phyloP scores from a whole-genome alignment of 306 rosid species.

The Trifolium pratense region DNA sequence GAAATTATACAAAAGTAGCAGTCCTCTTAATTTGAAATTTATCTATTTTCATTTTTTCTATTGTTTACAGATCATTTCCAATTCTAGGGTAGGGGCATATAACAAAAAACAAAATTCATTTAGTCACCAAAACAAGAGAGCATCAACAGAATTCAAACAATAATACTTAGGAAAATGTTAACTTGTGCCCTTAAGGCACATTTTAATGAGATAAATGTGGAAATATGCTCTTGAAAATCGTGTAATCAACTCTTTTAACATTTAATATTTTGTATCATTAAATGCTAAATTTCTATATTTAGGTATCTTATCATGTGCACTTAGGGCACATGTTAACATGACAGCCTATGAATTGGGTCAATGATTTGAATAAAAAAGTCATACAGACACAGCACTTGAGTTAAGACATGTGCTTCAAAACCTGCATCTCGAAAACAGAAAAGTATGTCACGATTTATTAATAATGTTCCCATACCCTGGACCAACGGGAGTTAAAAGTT shows the following conservation, averaged over 20 bases:
- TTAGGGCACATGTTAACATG: too few relatives aligned
- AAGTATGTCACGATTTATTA: slow-evolving; percentile 30
- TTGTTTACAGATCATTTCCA: slow-evolving; percentile 12
- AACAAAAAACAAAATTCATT: background rate
- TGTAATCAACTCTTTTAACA: too few relatives aligned
- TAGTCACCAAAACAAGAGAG: slow-evolving; percentile 22
- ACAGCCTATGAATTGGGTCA: slow-evolving; percentile 9
- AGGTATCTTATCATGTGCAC: too few relatives aligned
- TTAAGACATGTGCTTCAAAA: slow-evolving; percentile 1
- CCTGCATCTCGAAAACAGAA: slow-evolving; percentile 36
- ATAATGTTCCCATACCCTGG: slow-evolving; percentile 67
- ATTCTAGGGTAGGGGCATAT: background rate
- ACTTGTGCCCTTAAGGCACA: too few relatives aligned
- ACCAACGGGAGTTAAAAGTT: slow-evolving; percentile 87
- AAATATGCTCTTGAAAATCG: too few relatives aligned
- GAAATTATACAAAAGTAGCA: background rate
- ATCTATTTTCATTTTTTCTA: background rate
- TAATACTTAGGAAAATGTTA: too few relatives aligned
- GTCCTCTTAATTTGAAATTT: slow-evolving; percentile 8
- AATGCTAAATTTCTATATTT: too few relatives aligned
- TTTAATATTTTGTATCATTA: too few relatives aligned
- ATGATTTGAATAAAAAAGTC: slow-evolving; percentile 25
- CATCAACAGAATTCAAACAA: slow-evolving; percentile 18
- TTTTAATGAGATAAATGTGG: too few relatives aligned
- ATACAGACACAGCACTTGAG: slow-evolving; percentile 3